These are phyloP conservation scores for Backusella australiensis DNA, from an alignment of 192 early-diverging fungal genomes.

Conservation along the genomic window DNA sequence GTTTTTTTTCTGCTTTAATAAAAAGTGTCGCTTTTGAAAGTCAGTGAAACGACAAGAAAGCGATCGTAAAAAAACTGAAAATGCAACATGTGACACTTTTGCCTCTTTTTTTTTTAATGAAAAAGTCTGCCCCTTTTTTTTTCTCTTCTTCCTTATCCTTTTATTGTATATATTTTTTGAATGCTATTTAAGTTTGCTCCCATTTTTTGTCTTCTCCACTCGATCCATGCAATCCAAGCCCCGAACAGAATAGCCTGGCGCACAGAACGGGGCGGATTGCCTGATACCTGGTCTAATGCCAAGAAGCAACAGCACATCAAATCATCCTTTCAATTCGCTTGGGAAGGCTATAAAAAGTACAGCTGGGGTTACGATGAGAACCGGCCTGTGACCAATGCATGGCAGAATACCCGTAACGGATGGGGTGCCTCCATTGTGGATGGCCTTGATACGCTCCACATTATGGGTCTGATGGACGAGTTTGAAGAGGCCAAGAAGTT, in stretches of 20 bases:
- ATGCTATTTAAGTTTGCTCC: neutral
- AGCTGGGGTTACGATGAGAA: constrained; percentile 83
- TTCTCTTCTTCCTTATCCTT: neutral
- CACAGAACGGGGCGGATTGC: constrained; percentile 3
- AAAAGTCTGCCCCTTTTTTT: neutral
- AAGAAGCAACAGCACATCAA: constrained; percentile 51
- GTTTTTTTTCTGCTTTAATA: neutral
- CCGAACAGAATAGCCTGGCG: neutral
- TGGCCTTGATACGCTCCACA: constrained; percentile 80
- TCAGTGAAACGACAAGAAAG: neutral
- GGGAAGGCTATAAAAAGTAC: constrained; percentile 74
- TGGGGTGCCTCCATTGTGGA: constrained; percentile 83
- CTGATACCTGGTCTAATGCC: neutral
- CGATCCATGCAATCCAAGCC: neutral
- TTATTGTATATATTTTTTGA: neutral
- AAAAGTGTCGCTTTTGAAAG: neutral
- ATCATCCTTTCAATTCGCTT: constrained; percentile 61
- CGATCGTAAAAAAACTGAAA: neutral
- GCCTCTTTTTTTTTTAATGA: neutral
- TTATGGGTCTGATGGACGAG: constrained; percentile 81
- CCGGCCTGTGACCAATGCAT: constrained; percentile 35
- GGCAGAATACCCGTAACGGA: constrained; percentile 44
- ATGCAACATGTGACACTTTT: neutral
- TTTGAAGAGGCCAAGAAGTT: constrained; percentile 72
- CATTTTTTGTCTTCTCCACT: neutral